Percentiles rank a stretch among this genome's conserved stretches.
Evolutionary conservation across 768 basidiomycete genomes (phyloP).

Genomic region (Kwoniella europaea): DNA sequence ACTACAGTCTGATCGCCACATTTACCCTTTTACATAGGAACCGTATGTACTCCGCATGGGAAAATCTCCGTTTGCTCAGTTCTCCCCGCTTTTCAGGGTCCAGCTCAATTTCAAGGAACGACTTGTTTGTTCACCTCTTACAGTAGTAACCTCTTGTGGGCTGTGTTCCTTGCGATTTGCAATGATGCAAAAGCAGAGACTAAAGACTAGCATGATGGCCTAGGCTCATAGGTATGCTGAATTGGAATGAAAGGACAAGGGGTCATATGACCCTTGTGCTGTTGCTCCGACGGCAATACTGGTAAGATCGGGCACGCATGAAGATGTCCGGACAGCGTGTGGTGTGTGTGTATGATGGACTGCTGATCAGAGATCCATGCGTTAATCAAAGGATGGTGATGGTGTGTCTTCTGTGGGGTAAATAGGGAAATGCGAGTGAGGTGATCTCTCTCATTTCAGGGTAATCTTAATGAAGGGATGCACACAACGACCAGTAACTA

Average conservation of each 20-base stretch:
- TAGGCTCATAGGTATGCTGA: too few species aligned
- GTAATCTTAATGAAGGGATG: neutral
- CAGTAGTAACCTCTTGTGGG: too few species aligned
- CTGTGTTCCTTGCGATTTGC: neutral
- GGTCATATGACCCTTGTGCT: neutral
- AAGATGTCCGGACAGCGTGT: too few species aligned
- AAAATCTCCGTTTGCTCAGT: neutral
- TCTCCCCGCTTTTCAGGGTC: slow-evolving; percentile 14
- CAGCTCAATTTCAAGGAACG: neutral
- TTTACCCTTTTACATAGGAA: neutral
- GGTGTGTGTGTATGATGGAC: neutral
- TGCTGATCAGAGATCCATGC: neutral
- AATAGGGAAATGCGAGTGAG: neutral
- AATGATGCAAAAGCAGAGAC: too few species aligned
- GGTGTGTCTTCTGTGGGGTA: neutral
- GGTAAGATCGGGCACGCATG: neutral
- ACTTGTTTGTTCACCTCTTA: neutral
- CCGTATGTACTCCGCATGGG: neutral
- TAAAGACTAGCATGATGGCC: neutral
- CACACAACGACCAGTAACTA: neutral
- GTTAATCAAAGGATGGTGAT: neutral
- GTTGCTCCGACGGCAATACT: neutral
- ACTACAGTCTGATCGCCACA: neutral
- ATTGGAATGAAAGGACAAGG: too few species aligned
- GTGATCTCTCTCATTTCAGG: neutral